A percentile compares a stretch with the other conserved stretches of the same genome.
These are phyloP conservation scores for Kappamyces sp. DNA, from an alignment of 192 early-diverging fungal genomes.

Conservation along the genomic window DNA sequence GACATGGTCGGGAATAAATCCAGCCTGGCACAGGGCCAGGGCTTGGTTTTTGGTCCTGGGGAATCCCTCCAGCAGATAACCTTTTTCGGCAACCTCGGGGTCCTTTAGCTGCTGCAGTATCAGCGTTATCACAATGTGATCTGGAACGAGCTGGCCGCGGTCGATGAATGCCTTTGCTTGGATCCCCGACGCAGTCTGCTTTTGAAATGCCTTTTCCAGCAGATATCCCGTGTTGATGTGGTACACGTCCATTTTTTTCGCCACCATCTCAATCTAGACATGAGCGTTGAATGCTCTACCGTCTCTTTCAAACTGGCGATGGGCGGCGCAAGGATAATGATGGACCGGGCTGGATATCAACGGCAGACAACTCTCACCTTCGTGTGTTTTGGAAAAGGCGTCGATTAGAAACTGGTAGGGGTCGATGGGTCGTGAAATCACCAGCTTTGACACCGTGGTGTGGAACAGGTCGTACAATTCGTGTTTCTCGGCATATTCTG, in stretches of 20 bases:
- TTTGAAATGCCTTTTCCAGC: slow-evolving; percentile 36
- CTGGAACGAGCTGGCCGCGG: slow-evolving; percentile 43
- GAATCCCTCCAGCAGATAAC: slow-evolving; percentile 46
- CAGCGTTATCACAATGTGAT: slow-evolving; percentile 43
- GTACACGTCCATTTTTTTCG: slow-evolving; percentile 28
- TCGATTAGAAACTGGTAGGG: slow-evolving; percentile 47
- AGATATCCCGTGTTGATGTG: slow-evolving; percentile 34
- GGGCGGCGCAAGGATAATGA: slow-evolving; percentile 27
- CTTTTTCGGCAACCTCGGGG: slow-evolving; percentile 31
- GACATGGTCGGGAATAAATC: slow-evolving; percentile 29
- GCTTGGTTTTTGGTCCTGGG: slow-evolving; percentile 49
- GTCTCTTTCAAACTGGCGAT: slow-evolving; percentile 17
- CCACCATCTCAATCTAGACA: slow-evolving; percentile 28
- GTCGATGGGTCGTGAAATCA: slow-evolving; percentile 41
- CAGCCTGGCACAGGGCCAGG: slow-evolving; percentile 28
- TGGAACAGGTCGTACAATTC: slow-evolving; percentile 49
- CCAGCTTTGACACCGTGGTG: slow-evolving; percentile 26
- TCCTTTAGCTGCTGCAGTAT: slow-evolving; percentile 38
- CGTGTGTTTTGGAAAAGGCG: slow-evolving; percentile 28
- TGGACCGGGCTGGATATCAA: not conserved
- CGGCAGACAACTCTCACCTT: not conserved
- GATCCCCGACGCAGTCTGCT: slow-evolving; percentile 35
- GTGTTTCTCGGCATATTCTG: slow-evolving; percentile 47
- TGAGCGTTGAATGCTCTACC: slow-evolving; percentile 15
- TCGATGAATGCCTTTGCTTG: slow-evolving; percentile 47